These are phyloP conservation scores for Colletotrichum sidae DNA, from an alignment of 2,329 filamentous ascomycete genomes.

Conservation along the genomic window DNA sequence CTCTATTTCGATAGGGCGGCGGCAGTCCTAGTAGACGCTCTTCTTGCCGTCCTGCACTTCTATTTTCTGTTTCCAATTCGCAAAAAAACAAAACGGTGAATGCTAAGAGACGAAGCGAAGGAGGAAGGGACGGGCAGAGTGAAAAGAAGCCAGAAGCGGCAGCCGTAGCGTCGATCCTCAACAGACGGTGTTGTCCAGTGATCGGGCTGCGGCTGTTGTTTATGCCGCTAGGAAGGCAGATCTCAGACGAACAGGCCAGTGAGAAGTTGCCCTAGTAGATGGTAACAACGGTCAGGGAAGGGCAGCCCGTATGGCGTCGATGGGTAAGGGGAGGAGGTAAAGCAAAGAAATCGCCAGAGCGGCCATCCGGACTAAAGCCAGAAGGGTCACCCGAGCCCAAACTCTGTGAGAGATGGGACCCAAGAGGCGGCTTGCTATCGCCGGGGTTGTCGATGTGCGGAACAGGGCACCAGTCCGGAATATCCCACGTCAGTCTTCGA, in stretches of 20 bases:
- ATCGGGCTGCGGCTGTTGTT: constrained; percentile 4
- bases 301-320: neutral
- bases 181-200: constrained; percentile 6
- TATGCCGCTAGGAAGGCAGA: constrained; percentile 11
- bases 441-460: constrained; percentile 5
- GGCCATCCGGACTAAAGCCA: neutral
- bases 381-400: neutral
- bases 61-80: constrained; percentile 2
- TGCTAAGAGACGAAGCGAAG: neutral
- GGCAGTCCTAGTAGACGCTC: constrained; percentile 21
- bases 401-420: neutral
- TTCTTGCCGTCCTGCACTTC: constrained; percentile 12
- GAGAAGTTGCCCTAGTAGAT: neutral
- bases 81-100: neutral
- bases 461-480: constrained; percentile 2
- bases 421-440: no score
- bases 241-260: constrained; percentile 9
- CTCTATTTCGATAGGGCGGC: constrained; percentile 6
- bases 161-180: constrained; percentile 34
- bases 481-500: constrained; percentile 10
- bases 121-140: constrained; percentile 16
- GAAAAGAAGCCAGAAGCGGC: constrained; percentile 15
- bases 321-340: neutral
- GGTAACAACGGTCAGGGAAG: neutral
- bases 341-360: neutral